Percentiles rank a stretch among this genome's conserved stretches.
These are phyloP conservation scores for Diaporthe aspalathi DNA, from an alignment of 2,329 filamentous ascomycete genomes.

Conservation along the genomic window DNA sequence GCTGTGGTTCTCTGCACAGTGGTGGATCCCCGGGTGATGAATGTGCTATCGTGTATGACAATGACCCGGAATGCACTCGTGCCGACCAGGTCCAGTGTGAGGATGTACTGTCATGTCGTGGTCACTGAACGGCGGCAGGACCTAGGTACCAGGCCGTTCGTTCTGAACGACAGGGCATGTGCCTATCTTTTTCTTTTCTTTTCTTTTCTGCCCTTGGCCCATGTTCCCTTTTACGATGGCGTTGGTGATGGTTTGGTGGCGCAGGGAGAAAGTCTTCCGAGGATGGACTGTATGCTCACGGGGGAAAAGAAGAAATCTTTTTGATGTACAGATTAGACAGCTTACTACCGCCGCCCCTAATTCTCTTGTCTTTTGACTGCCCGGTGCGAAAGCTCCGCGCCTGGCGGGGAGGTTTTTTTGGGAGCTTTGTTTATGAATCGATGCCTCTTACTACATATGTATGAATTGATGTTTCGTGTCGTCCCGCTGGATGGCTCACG, in stretches of 20 bases:
- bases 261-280: constrained; percentile 8
- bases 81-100: neutral
- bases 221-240: neutral
- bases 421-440: neutral
- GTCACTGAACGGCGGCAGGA: neutral
- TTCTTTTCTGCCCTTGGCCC: neutral
- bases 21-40: too few relatives aligned
- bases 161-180: neutral
- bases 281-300: neutral
- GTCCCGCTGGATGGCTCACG: too few relatives aligned
- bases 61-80: neutral
- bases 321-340: constrained; percentile 3
- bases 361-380: neutral
- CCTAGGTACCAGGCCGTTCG: neutral
- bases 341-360: neutral
- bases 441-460: constrained; percentile 17
- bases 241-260: constrained; percentile 6
- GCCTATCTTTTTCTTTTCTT: too few relatives aligned
- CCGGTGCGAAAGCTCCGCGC: neutral
- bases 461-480: too few relatives aligned
- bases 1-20: too few relatives aligned
- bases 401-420: too few relatives aligned
- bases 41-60: neutral
- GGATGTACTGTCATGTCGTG: neutral
- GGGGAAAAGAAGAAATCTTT: neutral